Evolutionary conservation across 371 early-diverging fungal genomes (phyloP).

Genomic region (Coemansia sp.): DNA sequence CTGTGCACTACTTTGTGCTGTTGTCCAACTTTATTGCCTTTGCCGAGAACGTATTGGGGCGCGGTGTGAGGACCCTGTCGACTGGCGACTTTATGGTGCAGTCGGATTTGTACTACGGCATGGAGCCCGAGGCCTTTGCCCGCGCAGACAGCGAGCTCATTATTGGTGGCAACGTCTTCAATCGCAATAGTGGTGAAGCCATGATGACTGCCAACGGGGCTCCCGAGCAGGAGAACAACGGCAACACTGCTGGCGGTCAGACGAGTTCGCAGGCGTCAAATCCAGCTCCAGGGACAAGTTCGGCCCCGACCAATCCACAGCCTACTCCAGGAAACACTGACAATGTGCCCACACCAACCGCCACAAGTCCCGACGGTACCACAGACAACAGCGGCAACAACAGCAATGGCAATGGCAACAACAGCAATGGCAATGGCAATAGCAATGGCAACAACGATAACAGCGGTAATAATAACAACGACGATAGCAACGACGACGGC

Average conservation of each 20-base stretch:
- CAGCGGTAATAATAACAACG: no score
- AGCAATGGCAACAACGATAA: no score
- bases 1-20: constrained; percentile 22
- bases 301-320: constrained; percentile 1
- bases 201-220: constrained; percentile 1
- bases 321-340: not conserved
- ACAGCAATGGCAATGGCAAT: no score
- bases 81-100: constrained; percentile 1
- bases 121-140: constrained; percentile 7
- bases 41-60: constrained; percentile 18
- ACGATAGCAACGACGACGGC: no score
- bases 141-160: not conserved
- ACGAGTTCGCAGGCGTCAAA: not conserved
- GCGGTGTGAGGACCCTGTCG: constrained; percentile 7
- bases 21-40: constrained; percentile 28
- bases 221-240: not conserved
- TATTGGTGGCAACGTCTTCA: constrained; percentile 13
- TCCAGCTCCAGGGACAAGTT: not conserved
- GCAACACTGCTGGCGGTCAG: not conserved
- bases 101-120: not conserved
- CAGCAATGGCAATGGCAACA: no score
- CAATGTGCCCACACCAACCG: not conserved
- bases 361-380: not conserved
- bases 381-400: not conserved
- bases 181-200: not conserved